Evolutionary conservation across 148 eudicot species (phyloP).

Genomic region (Mesembryanthemum crystallinum): DNA sequence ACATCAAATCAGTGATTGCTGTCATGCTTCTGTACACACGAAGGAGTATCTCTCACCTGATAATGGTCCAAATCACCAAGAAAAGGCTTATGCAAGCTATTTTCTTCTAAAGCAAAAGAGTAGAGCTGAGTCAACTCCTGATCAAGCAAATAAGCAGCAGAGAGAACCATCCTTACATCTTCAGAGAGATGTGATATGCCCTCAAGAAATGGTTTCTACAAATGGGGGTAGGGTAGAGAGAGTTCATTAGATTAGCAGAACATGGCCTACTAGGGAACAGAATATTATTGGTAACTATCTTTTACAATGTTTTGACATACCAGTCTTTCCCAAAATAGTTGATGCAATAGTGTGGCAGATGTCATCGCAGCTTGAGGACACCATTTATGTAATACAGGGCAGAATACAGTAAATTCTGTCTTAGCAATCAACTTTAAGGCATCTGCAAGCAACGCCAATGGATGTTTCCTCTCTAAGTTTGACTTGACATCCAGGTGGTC

Average conservation of each 20-base stretch:
- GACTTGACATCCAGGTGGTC: slow-evolving; percentile 45
- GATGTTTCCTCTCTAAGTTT: slow-evolving; percentile 42
- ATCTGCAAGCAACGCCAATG: slow-evolving; percentile 67
- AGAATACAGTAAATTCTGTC: slow-evolving; percentile 49
- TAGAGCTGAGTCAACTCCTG: slow-evolving; percentile 46
- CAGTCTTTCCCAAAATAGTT: slow-evolving; percentile 65
- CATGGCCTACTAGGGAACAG: background rate
- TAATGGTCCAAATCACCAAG: slow-evolving; percentile 50
- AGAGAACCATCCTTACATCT: slow-evolving; percentile 68
- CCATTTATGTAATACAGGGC: slow-evolving; percentile 59
- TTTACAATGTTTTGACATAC: slow-evolving; percentile 36
- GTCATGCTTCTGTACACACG: background rate
- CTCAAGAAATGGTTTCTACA: slow-evolving; percentile 62
- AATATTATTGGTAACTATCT: background rate
- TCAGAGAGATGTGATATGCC: slow-evolving; percentile 62
- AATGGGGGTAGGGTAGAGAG: background rate
- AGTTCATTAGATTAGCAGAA: background rate
- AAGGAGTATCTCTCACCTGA: slow-evolving; percentile 47
- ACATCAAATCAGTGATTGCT: background rate
- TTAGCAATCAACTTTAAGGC: slow-evolving; percentile 56
- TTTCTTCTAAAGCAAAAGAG: slow-evolving; percentile 45
- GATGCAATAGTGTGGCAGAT: slow-evolving; percentile 61
- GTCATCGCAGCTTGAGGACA: slow-evolving; percentile 72
- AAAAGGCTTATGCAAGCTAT: slow-evolving; percentile 30
- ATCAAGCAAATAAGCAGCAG: slow-evolving; percentile 75